Evolutionary conservation across 116 monocot genomes (phyloP).

Genomic region (Cymodocea nodosa): DNA sequence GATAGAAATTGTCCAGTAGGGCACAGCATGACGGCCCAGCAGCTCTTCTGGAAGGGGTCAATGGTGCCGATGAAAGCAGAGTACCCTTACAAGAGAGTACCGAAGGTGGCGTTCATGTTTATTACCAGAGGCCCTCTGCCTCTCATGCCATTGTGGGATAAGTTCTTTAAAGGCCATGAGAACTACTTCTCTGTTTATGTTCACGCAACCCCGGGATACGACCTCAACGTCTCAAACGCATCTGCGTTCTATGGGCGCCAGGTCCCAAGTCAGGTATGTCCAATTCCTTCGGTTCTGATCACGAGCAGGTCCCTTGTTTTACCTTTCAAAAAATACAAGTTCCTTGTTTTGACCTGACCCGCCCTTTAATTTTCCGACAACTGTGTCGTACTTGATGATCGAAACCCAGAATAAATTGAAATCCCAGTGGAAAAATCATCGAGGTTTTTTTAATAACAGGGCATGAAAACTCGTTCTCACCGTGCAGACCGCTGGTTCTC

Average conservation of each 20-base stretch:
- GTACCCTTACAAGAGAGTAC: slow-evolving; percentile 44
- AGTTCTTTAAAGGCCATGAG: slow-evolving; percentile 60
- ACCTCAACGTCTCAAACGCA: slow-evolving; percentile 30
- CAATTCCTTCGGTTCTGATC: not conserved
- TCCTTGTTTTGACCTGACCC: too few relatives aligned
- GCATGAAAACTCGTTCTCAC: too few relatives aligned
- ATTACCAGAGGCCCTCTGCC: slow-evolving; percentile 59
- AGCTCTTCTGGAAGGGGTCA: slow-evolving; percentile 83
- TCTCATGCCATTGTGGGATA: slow-evolving; percentile 59
- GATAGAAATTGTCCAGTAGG: slow-evolving; percentile 17
- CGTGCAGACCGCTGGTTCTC: too few relatives aligned
- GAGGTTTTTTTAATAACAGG: too few relatives aligned
- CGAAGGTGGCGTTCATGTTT: slow-evolving; percentile 80
- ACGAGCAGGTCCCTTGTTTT: not conserved
- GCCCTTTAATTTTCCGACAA: too few relatives aligned
- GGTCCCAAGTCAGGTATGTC: slow-evolving; percentile 63
- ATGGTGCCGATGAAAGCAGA: slow-evolving; percentile 42
- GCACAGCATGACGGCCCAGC: slow-evolving; percentile 59
- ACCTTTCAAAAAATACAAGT: too few relatives aligned
- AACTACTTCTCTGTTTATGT: slow-evolving; percentile 63
- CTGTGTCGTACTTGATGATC: too few relatives aligned
- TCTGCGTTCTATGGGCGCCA: slow-evolving; percentile 66
- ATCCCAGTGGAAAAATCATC: not conserved
- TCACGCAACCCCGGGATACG: slow-evolving; percentile 54
- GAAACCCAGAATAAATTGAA: not conserved